Evolutionary conservation across 2,329 filamentous ascomycete genomes (phyloP), one percentile per base, ranked within the genome.

Genomic region (Botryotinia narcissicola): DNA sequence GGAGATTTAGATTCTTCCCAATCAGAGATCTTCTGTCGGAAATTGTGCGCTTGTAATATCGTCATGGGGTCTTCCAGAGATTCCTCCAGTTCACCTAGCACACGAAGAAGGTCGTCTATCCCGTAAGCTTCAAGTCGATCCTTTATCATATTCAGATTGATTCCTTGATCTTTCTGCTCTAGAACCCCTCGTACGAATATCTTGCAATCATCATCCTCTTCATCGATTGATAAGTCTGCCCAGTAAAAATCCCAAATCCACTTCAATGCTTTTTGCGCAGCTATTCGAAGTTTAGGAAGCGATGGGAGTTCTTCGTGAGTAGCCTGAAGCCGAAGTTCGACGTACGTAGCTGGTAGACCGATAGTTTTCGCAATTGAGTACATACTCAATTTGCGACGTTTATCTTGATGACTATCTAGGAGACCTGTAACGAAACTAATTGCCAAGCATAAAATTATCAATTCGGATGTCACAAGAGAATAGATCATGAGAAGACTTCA

Each of bases 171-270:
- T 20, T 80, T 73, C 35, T 78, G 76, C 42, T 57, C 25, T 22
- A 80, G 72, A 61, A 77, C 51, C 40, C 57, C 73, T 66, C 73
- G 37, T 72, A 79, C 37, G 77, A 73, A 73, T 44, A 29, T 72
- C 75, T 80, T 72, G 77, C 78, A 76, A 75, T 78, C 76, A 18
- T 46, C 60, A 10, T 71, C 69, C 16, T 68, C 20, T 46, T 37
- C 54, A 29, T 54, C 51, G 20, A 69, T 35, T 14, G 73, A 84
- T 32, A 90, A 80, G 54, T 84, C 83, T 20, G 80, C 83, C 95
- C 95, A 98, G 84, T 97, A 98, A 81, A 93, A 93, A 71, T 90
- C 87, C 93, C 93, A 97, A 70, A 98, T 90, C 95, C 95, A 98
- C 62, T 86, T 85, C 75, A 98, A 85, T 1, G 92, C 93, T 78